A percentile compares a stretch with the other conserved stretches of the same genome.
Conservation (phyloP, 192 early-diverging fungal species). For the Gonapodya sp. region DNA sequence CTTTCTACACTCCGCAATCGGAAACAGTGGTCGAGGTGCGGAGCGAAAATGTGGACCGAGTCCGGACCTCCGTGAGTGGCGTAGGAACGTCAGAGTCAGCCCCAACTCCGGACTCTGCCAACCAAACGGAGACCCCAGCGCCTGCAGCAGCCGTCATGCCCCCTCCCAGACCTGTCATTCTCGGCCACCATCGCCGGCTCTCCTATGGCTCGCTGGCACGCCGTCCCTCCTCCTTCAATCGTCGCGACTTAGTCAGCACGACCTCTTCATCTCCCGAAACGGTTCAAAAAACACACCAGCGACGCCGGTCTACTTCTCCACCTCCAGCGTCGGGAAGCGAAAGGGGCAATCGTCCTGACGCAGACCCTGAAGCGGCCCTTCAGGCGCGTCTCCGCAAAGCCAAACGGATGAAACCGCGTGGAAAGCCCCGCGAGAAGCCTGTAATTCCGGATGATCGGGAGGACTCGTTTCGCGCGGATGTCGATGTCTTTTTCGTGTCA, state of each 20-base stretch:
- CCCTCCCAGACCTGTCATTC: neutral
- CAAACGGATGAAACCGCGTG: constrained; percentile 2
- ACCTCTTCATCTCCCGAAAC: neutral
- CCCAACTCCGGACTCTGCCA: neutral
- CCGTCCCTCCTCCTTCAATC: neutral
- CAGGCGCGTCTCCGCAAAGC: constrained; percentile 11
- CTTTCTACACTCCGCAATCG: neutral
- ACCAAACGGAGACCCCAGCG: neutral
- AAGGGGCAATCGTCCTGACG: neutral
- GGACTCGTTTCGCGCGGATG: neutral
- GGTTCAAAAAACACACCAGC: neutral
- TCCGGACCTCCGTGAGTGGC: too few species aligned
- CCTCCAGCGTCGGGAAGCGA: neutral
- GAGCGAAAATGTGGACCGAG: neutral
- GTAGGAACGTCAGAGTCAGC: too few species aligned
- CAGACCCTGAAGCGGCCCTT: neutral
- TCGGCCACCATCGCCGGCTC: neutral
- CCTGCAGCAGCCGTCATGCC: neutral
- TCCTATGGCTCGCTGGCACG: neutral
- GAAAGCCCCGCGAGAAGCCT: neutral
- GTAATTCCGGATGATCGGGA: neutral
- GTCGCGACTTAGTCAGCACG: neutral
- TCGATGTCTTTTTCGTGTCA: neutral
- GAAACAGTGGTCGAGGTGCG: neutral
- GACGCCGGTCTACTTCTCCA: neutral